Percentiles rank a stretch among this genome's conserved stretches.
Evolutionary conservation across 495 filamentous ascomycete species (phyloP).

Genomic region (Annulohypoxylon maeteangense): DNA sequence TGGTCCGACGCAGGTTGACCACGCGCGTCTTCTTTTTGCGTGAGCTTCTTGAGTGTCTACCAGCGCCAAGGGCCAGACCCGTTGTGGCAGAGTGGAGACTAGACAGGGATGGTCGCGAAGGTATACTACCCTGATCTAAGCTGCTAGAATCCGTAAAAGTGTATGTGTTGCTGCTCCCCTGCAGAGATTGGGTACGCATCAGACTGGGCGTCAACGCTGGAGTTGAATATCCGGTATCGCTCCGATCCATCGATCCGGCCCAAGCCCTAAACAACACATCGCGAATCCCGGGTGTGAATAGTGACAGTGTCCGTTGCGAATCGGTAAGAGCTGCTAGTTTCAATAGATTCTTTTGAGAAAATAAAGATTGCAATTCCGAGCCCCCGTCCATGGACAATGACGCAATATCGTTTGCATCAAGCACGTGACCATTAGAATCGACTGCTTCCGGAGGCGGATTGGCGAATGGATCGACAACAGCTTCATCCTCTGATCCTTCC

Average conservation of each 20-base stretch:
- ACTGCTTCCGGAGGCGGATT: slow-evolving; percentile 82
- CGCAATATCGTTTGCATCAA: slow-evolving; percentile 78
- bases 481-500: slow-evolving; percentile 58
- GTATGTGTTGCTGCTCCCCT: slow-evolving; percentile 70
- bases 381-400: slow-evolving; percentile 78
- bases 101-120: slow-evolving; percentile 59
- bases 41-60: slow-evolving; percentile 70
- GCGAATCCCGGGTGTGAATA: slow-evolving; percentile 84
- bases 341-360: slow-evolving; percentile 89
- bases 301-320: slow-evolving; percentile 85
- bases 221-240: slow-evolving; percentile 67
- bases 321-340: slow-evolving; percentile 79
- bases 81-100: slow-evolving; percentile 63
- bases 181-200: slow-evolving; percentile 68
- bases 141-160: slow-evolving; percentile 68
- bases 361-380: slow-evolving; percentile 81
- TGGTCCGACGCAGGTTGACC: slow-evolving; percentile 82
- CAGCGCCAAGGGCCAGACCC: slow-evolving; percentile 72
- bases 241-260: slow-evolving; percentile 81
- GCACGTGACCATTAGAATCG: slow-evolving; percentile 76
- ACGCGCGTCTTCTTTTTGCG: slow-evolving; percentile 93
- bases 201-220: slow-evolving; percentile 65
- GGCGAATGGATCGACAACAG: slow-evolving; percentile 78
- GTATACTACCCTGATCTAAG: slow-evolving; percentile 57
- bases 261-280: slow-evolving; percentile 92